phyloP scores from a whole-genome alignment of 768 basidiomycete genomes.

The Trametes elegans region DNA sequence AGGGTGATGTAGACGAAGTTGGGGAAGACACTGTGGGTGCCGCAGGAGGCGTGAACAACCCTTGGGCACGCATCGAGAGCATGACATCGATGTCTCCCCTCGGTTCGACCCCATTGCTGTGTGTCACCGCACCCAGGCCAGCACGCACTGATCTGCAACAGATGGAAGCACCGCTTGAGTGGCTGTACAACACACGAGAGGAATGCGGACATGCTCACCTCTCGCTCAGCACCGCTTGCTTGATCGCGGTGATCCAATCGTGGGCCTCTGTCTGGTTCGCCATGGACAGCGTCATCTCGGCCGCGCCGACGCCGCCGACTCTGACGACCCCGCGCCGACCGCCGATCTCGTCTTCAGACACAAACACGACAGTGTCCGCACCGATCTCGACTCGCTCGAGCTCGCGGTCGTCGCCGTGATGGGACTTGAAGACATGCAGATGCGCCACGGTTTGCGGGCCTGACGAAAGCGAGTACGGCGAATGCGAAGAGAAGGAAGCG shows the following conservation, averaged over 20 bases:
- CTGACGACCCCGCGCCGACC: slow-evolving; percentile 57
- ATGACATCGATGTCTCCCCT: slow-evolving; percentile 83
- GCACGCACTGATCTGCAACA: slow-evolving; percentile 60
- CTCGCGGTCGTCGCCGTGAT: slow-evolving; percentile 57
- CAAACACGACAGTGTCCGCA: slow-evolving; percentile 72
- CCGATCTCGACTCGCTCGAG: slow-evolving; percentile 74
- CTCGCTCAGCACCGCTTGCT: slow-evolving; percentile 67
- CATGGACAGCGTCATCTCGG: slow-evolving; percentile 51
- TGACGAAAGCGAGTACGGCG: slow-evolving; percentile 31
- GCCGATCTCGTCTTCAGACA: slow-evolving; percentile 51
- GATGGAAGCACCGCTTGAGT: slow-evolving; percentile 1
- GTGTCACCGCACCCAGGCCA: slow-evolving; percentile 52
- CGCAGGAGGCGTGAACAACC: slow-evolving; percentile 45
- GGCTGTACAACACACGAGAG: not conserved
- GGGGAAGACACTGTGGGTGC: slow-evolving; percentile 1
- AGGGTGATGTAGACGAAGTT: not conserved
- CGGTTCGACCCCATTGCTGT: slow-evolving; percentile 51
- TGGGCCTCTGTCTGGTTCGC: slow-evolving; percentile 59
- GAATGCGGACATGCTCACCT: slow-evolving; percentile 41
- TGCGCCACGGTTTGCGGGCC: slow-evolving; percentile 28
- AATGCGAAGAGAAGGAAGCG: slow-evolving; percentile 10
- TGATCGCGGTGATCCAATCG: slow-evolving; percentile 74
- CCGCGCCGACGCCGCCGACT: slow-evolving; percentile 52
- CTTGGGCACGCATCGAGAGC: slow-evolving; percentile 74
- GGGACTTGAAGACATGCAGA: slow-evolving; percentile 72